Conservation (phyloP, 2,329 filamentous ascomycete genomes). For the Ceratocystis cubensis region DNA sequence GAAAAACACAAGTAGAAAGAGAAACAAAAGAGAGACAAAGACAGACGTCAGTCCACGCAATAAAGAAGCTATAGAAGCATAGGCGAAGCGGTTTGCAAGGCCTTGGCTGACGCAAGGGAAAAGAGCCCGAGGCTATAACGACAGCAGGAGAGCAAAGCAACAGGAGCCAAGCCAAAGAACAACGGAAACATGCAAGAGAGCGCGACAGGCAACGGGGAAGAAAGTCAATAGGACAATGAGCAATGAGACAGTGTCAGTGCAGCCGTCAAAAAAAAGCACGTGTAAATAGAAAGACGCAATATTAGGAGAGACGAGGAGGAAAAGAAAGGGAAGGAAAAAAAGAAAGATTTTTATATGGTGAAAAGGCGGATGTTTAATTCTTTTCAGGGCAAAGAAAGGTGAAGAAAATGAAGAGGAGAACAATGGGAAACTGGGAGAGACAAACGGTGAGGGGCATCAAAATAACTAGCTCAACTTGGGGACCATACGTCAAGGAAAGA, state of each 20-base stretch:
- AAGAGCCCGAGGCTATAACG: not conserved
- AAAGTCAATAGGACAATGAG: not conserved
- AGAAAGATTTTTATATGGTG: slow-evolving; percentile 3
- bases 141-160: not conserved
- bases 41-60: not conserved
- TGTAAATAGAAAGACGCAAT: slow-evolving; percentile 4
- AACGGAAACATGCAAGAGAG: not conserved
- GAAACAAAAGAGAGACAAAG: not conserved
- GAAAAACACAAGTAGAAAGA: not conserved
- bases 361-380: not conserved
- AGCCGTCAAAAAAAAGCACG: not conserved
- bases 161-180: not conserved
- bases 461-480: not conserved
- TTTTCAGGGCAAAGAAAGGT: not conserved
- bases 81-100: not conserved
- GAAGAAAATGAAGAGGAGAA: slow-evolving; percentile 3
- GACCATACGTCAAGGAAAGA: not conserved
- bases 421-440: not conserved
- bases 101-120: too few species aligned
- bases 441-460: not conserved
- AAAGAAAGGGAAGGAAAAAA: not conserved
- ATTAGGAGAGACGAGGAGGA: not conserved
- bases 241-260: not conserved
- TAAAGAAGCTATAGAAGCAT: slow-evolving; percentile 1
- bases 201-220: not conserved